phyloP scores from a whole-genome alignment of 2,329 filamentous ascomycete species.

The Lachnellula cervina region DNA sequence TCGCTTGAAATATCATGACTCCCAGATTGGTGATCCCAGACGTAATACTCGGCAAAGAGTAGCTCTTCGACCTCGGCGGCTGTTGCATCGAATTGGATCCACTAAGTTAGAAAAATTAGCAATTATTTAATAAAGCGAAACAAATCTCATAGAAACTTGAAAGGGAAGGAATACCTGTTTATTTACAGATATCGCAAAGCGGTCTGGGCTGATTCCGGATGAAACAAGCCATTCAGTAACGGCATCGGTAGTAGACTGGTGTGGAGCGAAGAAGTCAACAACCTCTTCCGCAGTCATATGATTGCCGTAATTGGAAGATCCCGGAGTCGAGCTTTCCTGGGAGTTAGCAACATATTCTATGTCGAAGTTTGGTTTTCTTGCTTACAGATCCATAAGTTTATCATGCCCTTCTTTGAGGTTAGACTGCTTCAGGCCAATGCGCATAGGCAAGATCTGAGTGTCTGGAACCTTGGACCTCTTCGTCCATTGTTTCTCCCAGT shows the following conservation, averaged over 20 bases:
- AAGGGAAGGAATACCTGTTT: constrained; percentile 22
- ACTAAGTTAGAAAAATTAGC: constrained; percentile 18
- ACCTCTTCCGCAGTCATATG: constrained; percentile 32
- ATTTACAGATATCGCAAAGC: constrained; percentile 32
- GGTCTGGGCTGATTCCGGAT: constrained; percentile 29
- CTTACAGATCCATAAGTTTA: constrained; percentile 37
- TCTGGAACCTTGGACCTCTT: constrained; percentile 20
- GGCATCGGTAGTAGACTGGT: constrained; percentile 25
- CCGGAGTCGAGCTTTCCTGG: constrained; percentile 32
- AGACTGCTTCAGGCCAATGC: constrained; percentile 42
- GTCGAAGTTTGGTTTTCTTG: neutral
- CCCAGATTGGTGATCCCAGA: constrained; percentile 53
- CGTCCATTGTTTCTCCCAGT: constrained; percentile 15
- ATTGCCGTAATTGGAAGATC: constrained; percentile 34
- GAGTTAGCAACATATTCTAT: constrained; percentile 6
- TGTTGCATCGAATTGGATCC: constrained; percentile 34
- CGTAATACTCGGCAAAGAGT: constrained; percentile 46
- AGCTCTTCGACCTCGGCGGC: constrained; percentile 32
- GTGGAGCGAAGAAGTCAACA: constrained; percentile 34
- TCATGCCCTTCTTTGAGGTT: constrained; percentile 42
- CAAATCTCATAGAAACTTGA: neutral
- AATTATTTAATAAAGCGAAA: neutral
- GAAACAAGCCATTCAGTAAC: constrained; percentile 32
- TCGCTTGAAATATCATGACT: constrained; percentile 26
- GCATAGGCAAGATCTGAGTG: constrained; percentile 35